Percentiles rank a stretch among this genome's conserved stretches.
These are phyloP conservation scores for Pleurotus tuoliensis DNA, from an alignment of 768 basidiomycete species.

Conservation along the genomic window DNA sequence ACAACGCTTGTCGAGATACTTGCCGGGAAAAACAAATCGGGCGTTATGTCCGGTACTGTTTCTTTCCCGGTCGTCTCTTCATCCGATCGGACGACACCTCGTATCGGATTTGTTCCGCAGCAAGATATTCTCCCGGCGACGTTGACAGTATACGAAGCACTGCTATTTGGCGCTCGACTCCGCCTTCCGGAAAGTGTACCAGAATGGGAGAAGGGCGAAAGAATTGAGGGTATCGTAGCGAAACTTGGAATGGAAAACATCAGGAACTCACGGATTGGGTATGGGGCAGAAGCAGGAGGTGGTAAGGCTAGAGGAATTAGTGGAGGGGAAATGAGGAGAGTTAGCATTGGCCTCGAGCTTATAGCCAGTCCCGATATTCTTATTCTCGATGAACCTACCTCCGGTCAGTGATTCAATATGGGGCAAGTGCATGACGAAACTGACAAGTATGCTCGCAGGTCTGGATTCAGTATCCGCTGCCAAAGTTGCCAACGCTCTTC, in stretches of 20 bases:
- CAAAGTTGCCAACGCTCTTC: conserved; percentile 73
- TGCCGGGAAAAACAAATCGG: conserved; percentile 78
- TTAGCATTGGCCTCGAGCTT: conserved; percentile 88
- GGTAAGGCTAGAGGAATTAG: conserved; percentile 79
- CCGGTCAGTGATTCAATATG: conserved; percentile 28
- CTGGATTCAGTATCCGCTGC: conserved; percentile 87
- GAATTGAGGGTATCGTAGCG: conserved; percentile 68
- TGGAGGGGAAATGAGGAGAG: conserved; percentile 87
- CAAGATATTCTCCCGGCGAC: conserved; percentile 78
- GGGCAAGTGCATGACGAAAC: not conserved
- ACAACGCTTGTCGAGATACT: conserved; percentile 90
- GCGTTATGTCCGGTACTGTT: conserved; percentile 62
- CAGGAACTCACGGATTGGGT: conserved; percentile 66
- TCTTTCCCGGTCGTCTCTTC: conserved; percentile 39
- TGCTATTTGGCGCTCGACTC: conserved; percentile 82
- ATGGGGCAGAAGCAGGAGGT: conserved; percentile 49
- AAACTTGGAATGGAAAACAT: conserved; percentile 76
- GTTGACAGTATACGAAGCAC: conserved; percentile 77
- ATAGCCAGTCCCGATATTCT: conserved; percentile 82
- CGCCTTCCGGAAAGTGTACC: conserved; percentile 75
- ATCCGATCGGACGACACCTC: conserved; percentile 30
- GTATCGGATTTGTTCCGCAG: conserved; percentile 85
- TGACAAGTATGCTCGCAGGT: conserved; percentile 29
- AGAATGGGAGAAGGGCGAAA: conserved; percentile 53
- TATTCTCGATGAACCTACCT: conserved; percentile 85